phyloP scores from a whole-genome alignment of 768 basidiomycete genomes.

The Suillus cothurnatus region DNA sequence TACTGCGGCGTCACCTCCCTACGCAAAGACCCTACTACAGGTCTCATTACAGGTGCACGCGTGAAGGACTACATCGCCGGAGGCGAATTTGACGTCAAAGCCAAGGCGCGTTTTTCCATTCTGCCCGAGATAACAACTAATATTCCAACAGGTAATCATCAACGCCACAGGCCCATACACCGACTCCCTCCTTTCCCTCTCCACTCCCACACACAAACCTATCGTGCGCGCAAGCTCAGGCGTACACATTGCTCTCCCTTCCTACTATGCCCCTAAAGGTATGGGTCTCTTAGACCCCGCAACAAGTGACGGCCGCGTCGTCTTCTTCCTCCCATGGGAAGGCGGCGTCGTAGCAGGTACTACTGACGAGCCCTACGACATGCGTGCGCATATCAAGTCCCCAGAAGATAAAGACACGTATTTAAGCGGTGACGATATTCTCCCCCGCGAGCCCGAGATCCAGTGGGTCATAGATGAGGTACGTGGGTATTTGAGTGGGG shows the following conservation, averaged over 20 bases:
- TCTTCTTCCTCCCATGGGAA: constrained; percentile 99
- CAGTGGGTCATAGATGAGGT: constrained; percentile 97
- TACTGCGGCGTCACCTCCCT: constrained; percentile 85
- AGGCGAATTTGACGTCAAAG: constrained; percentile 77
- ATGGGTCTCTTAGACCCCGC: constrained; percentile 97
- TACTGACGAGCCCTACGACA: constrained; percentile 80
- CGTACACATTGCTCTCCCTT: constrained; percentile 94
- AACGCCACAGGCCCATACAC: constrained; percentile 97
- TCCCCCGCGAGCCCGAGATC: constrained; percentile 90
- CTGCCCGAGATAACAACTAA: background rate
- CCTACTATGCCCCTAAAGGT: constrained; percentile 92
- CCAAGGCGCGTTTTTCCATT: constrained; percentile 53
- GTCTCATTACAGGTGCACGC: constrained; percentile 66
- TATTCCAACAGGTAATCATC: constrained; percentile 68
- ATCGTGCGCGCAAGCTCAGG: constrained; percentile 94
- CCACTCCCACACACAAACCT: constrained; percentile 72
- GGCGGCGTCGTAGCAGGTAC: constrained; percentile 98
- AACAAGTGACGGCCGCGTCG: constrained; percentile 95
- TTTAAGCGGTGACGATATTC: constrained; percentile 54
- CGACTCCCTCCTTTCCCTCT: constrained; percentile 82
- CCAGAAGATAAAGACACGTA: background rate
- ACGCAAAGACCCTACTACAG: constrained; percentile 65
- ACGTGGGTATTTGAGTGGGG: constrained; percentile 82
- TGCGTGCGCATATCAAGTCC: constrained; percentile 41
- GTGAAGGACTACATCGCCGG: constrained; percentile 85